Base-by-base conservation (phyloP, 1,284 basidiomycete genomes). In the Puccinia horiana region DNA sequence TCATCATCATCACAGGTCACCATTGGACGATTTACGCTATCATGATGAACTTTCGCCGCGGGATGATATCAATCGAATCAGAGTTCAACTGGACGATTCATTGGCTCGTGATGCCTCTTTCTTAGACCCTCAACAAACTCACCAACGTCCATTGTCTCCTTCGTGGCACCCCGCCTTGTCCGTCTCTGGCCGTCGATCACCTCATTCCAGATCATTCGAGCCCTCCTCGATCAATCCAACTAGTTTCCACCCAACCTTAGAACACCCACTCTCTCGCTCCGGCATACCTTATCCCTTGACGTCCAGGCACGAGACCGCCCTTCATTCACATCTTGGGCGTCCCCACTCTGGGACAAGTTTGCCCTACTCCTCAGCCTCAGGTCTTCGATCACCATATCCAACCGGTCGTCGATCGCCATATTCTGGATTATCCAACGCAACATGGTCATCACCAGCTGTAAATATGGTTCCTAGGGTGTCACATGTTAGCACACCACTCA, bases 311-410 rank as follows among this genome's bases (percentile, higher is more conserved):
- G 37, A 40, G 37, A n/a, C 37, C 26, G 63, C 37, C 61, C 61
- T 37, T 4, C 61, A 40, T n/a, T 23, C 35, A 40, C 61, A 14
- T 18, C 49, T 61, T 29, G 29, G 29, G 29, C 58, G 58, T 1
- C 58, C 58, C 16, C 26, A 29, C 20, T 65, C 61, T n/a, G 35
- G 61, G 18, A 23, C 61, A 6, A 35, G 61, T 18, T 40, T 65
- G 23, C 35, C 20, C 69, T 70, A 44, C 26, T 29, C 69, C 18
- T 2, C 26, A 0, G 69, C 18, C 42, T 47, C 69, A 0, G 69
- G 42, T 40, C 72, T 47, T 54, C 47, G 72, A 35, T 74, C 69
- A 0, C 69, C 69, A 70, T 70, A 70, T 56, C 35, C 16, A 23
- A 26, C 69, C 12, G 69, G 42, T 70, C 69, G 23, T 47, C 69